Percentiles rank a stretch among this genome's conserved stretches.
Evolutionary conservation across 2,329 filamentous ascomycete species (phyloP).

Genomic region (Drechslerella stenobrocha): DNA sequence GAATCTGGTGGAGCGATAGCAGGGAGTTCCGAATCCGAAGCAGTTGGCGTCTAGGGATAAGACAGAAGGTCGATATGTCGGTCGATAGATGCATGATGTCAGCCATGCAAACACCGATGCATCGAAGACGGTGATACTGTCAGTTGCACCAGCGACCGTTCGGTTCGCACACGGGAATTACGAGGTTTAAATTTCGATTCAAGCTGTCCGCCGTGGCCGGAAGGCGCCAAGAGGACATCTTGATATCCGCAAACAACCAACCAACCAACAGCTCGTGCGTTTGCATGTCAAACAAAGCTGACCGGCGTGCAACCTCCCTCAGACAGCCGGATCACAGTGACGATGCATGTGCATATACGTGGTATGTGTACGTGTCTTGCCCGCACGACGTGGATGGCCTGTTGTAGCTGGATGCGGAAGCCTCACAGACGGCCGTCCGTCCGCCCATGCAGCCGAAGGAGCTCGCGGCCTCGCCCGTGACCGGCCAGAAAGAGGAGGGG

Average conservation of each 20-base stretch:
- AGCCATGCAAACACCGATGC: too few species aligned
- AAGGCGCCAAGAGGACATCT: too few species aligned
- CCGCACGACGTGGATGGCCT: neutral
- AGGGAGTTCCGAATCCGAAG: too few species aligned
- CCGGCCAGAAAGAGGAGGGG: constrained; percentile 2
- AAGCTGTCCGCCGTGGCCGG: too few species aligned
- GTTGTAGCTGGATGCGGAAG: neutral
- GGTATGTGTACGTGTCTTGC: constrained; percentile 5
- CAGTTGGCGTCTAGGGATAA: too few species aligned
- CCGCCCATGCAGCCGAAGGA: neutral
- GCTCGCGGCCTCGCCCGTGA: constrained; percentile 7
- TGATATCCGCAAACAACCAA: neutral
- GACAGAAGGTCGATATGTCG: too few species aligned
- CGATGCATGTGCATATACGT: constrained; percentile 6
- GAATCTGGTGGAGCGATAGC: too few species aligned
- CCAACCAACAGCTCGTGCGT: neutral
- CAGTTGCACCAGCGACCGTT: too few species aligned
- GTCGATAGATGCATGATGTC: too few species aligned
- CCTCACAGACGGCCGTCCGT: neutral
- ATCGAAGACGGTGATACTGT: too few species aligned
- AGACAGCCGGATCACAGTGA: neutral
- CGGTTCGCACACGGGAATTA: too few species aligned
- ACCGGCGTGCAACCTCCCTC: neutral
- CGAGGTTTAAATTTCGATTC: too few species aligned
- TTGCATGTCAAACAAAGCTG: neutral